phyloP scores from a whole-genome alignment of 179 eudicot species.

The Heliamphora pulchella region DNA sequence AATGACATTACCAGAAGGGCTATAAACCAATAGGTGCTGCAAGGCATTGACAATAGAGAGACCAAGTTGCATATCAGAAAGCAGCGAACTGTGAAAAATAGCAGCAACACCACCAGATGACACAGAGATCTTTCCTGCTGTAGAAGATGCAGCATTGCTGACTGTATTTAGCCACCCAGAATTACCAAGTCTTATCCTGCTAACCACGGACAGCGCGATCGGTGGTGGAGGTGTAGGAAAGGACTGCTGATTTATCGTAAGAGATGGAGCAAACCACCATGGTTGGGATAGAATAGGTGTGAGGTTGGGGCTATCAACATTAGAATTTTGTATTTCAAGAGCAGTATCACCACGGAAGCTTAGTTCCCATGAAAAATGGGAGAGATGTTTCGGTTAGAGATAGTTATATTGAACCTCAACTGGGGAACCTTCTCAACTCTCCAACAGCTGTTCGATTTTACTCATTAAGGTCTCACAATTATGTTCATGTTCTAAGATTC shows the following conservation, averaged over 20 bases:
- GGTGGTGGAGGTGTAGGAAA: slow-evolving; percentile 69
- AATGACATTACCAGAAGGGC: slow-evolving; percentile 78
- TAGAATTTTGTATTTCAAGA: slow-evolving; percentile 51
- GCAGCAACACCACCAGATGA: slow-evolving; percentile 79
- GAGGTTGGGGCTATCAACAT: slow-evolving; percentile 50
- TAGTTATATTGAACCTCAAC: slow-evolving; percentile 50
- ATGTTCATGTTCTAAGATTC: slow-evolving; percentile 78
- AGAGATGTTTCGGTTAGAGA: slow-evolving; percentile 51
- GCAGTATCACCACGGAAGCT: slow-evolving; percentile 72
- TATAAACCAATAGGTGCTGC: slow-evolving; percentile 82
- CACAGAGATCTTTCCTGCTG: slow-evolving; percentile 66
- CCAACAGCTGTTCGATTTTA: slow-evolving; percentile 94
- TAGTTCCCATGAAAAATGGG: slow-evolving; percentile 45
- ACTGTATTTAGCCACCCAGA: slow-evolving; percentile 94
- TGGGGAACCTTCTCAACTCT: slow-evolving; percentile 42
- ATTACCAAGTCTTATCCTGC: slow-evolving; percentile 78
- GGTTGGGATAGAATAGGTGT: slow-evolving; percentile 53
- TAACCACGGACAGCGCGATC: slow-evolving; percentile 66
- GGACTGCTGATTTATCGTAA: slow-evolving; percentile 40
- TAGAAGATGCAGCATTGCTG: slow-evolving; percentile 88
- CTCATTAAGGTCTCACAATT: slow-evolving; percentile 73
- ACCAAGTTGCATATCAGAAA: slow-evolving; percentile 29
- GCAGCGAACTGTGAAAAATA: slow-evolving; percentile 60
- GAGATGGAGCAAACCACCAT: slow-evolving; percentile 83
- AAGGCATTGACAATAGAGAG: slow-evolving; percentile 38